Evolutionary conservation across 2,329 filamentous ascomycete genomes (phyloP).

Genomic region (Chlorencoelia australis): DNA sequence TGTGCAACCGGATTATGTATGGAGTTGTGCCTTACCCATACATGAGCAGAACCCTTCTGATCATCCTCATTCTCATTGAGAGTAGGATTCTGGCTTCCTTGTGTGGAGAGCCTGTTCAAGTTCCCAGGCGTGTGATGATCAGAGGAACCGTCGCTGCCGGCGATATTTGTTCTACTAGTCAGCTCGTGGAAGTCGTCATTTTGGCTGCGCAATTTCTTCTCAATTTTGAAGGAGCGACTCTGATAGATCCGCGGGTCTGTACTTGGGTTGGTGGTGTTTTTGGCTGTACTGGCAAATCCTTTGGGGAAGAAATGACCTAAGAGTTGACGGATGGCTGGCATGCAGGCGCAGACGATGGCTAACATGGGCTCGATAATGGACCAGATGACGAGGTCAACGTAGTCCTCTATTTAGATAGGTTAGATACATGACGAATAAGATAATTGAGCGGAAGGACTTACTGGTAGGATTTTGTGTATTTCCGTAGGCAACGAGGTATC

Average conservation of each 20-base stretch:
- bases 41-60: too few species aligned
- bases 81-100: too few species aligned
- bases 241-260: neutral
- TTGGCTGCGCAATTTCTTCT: too few species aligned
- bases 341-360: slow-evolving; percentile 11
- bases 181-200: neutral
- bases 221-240: neutral
- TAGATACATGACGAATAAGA: neutral
- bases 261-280: neutral
- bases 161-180: too few species aligned
- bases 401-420: slow-evolving; percentile 4
- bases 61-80: too few species aligned
- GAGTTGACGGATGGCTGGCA: slow-evolving; percentile 5
- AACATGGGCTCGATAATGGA: slow-evolving; percentile 8
- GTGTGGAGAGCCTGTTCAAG: too few species aligned
- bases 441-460: neutral
- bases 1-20: too few species aligned
- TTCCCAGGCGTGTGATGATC: too few species aligned
- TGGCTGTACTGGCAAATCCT: neutral
- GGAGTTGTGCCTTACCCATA: too few species aligned
- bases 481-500: slow-evolving; percentile 9
- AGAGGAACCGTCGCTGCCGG: too few species aligned
- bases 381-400: slow-evolving; percentile 6
- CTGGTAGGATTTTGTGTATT: slow-evolving; percentile 11
- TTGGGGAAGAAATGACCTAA: neutral